Base-by-base conservation (phyloP, 129 eudicot genomes). In the Artemisia annua region DNA sequence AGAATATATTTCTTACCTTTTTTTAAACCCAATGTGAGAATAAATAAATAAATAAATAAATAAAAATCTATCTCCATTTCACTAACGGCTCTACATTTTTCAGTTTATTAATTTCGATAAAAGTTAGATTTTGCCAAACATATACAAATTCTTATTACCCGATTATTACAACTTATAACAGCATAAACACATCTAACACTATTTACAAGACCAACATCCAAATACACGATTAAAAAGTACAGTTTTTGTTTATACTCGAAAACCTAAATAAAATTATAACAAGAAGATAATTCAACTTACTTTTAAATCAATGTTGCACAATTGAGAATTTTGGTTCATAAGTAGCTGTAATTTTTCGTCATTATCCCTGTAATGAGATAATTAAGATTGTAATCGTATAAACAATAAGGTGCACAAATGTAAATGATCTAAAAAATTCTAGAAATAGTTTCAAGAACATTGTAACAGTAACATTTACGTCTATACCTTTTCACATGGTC, bases 401-500 rank as follows among this genome's bases (percentile, higher is more conserved):
- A 7, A 49, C 3, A 63, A 30, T 17, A 22, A 32, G 3, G 10
- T 22, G 63, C 48, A 67, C 46, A 26, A 75, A 68, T 48, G 46
- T 39, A 7, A 39, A 39, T 39, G 46, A 7, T 39, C 46, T 39
- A 39, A 39, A 1, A 7, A 39, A 39, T 0, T 39, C 10, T 39
- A 39, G 46, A 39, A 39, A 39, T 39, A 39, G 11, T 48, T 18
- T 49, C 30, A 20, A 17, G 60, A 58, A 13, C 63, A 77, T 71
- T 14, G 24, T 48, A 48, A 28, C 32, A 71, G n/a, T 2, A 43
- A 7, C 15, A 71, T 71, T 13, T 19, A 52, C 15, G 11, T 53
- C 58, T 53, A 50, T 83, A 88, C 99, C 96, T 90, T 43, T 72
- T 83, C 11, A 74, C 69, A 60, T 77, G 89, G 46, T 86, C 96